Evolutionary conservation across 2,329 filamentous ascomycete species (phyloP).

Genomic region (Hypoxylon sp.): DNA sequence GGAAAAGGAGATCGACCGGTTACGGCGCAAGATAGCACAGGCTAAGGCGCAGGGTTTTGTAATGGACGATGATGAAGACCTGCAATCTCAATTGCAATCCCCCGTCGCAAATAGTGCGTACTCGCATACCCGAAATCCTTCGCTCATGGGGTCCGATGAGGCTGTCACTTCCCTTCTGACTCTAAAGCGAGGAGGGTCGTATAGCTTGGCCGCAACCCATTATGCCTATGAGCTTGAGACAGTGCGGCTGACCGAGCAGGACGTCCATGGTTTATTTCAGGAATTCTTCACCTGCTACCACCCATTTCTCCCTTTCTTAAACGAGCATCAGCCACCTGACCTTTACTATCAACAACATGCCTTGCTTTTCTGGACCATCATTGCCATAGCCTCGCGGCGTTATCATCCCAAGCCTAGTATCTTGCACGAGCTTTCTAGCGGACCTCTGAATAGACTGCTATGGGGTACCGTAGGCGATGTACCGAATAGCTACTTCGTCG

Average conservation of each 20-base stretch:
- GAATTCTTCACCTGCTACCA: slow-evolving; percentile 85
- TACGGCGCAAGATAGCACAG: slow-evolving; percentile 73
- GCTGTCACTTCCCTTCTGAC: slow-evolving; percentile 77
- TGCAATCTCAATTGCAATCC: slow-evolving; percentile 70
- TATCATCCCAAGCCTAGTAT: slow-evolving; percentile 75
- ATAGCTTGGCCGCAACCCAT: slow-evolving; percentile 68
- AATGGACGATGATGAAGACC: slow-evolving; percentile 69
- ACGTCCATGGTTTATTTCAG: slow-evolving; percentile 76
- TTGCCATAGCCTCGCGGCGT: slow-evolving; percentile 81
- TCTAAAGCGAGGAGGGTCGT: slow-evolving; percentile 75
- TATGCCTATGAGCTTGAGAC: slow-evolving; percentile 75
- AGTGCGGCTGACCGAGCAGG: slow-evolving; percentile 74
- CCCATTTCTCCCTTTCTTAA: slow-evolving; percentile 82
- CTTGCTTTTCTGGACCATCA: slow-evolving; percentile 88
- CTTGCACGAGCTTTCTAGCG: slow-evolving; percentile 75
- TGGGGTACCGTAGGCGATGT: slow-evolving; percentile 85
- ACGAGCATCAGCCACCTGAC: slow-evolving; percentile 76
- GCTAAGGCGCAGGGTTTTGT: slow-evolving; percentile 73
- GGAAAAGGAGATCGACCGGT: slow-evolving; percentile 83
- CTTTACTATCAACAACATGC: slow-evolving; percentile 83
- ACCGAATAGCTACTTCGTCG: slow-evolving; percentile 83
- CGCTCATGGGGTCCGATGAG: slow-evolving; percentile 77
- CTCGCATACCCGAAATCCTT: slow-evolving; percentile 73
- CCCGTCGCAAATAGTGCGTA: slow-evolving; percentile 71
- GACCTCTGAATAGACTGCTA: slow-evolving; percentile 77